These are phyloP conservation scores for Amorphotheca resinae DNA, from an alignment of 495 filamentous ascomycete genomes.

Conservation along the genomic window DNA sequence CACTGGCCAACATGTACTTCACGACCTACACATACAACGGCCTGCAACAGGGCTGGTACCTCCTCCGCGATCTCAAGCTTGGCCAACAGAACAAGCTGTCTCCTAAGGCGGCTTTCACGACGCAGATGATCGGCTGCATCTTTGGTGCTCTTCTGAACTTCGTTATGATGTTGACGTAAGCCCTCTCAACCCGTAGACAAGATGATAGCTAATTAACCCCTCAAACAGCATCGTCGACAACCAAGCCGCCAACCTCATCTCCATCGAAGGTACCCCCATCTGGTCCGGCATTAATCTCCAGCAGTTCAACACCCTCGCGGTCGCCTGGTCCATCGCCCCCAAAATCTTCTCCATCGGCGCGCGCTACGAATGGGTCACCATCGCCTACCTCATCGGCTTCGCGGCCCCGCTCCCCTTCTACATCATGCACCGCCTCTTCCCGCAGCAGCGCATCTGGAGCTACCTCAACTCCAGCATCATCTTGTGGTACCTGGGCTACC, in stretches of 20 bases:
- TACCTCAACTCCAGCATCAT: slow-evolving; percentile 14
- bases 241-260: slow-evolving; percentile 26
- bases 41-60: slow-evolving; percentile 25
- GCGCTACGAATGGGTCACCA: slow-evolving; percentile 27
- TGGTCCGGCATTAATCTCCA: slow-evolving; percentile 40
- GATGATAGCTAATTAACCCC: too few relatives aligned
- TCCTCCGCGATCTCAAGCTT: slow-evolving; percentile 29
- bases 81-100: slow-evolving; percentile 27
- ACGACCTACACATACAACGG: slow-evolving; percentile 26
- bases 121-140: slow-evolving; percentile 32
- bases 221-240: slow-evolving; percentile 24
- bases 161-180: slow-evolving; percentile 31
- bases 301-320: slow-evolving; percentile 25
- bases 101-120: slow-evolving; percentile 30
- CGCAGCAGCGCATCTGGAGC: background rate
- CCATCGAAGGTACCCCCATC: slow-evolving; percentile 29
- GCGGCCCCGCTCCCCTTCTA: slow-evolving; percentile 26
- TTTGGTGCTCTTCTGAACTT: slow-evolving; percentile 38
- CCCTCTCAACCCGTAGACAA: too few relatives aligned
- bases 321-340: slow-evolving; percentile 32
- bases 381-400: slow-evolving; percentile 26
- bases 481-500: slow-evolving; percentile 23
- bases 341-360: slow-evolving; percentile 29
- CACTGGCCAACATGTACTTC: slow-evolving; percentile 43
- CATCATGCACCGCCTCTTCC: slow-evolving; percentile 16